Evolutionary conservation across 805 yeast genomes (phyloP).

Genomic region (Starmerella stigmatis): DNA sequence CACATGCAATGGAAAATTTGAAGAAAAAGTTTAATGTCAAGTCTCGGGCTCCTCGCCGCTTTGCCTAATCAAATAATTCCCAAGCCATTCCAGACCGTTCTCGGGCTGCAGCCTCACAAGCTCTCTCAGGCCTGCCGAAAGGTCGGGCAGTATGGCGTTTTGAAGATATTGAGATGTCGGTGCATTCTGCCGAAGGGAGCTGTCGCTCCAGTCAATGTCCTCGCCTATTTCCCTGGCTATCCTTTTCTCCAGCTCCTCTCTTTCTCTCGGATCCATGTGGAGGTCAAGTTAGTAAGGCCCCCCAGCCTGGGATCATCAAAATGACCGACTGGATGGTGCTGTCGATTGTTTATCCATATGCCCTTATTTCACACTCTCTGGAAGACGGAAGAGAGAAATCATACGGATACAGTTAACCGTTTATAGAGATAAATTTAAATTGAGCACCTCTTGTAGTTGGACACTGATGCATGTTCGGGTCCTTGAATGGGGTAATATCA

Average conservation of each 20-base stretch:
- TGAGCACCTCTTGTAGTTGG: too few species aligned
- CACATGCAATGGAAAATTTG: too few species aligned
- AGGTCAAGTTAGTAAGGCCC: not conserved
- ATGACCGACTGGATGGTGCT: too few species aligned
- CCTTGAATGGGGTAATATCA: too few species aligned
- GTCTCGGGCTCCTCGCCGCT: not conserved
- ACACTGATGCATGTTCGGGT: too few species aligned
- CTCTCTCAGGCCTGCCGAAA: conserved; percentile 10
- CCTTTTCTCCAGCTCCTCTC: conserved; percentile 3
- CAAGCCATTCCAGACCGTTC: conserved; percentile 12
- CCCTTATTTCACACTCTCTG: too few species aligned
- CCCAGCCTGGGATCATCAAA: too few species aligned
- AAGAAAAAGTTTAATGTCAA: too few species aligned
- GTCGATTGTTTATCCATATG: too few species aligned
- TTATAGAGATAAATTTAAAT: too few species aligned
- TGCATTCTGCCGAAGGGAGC: not conserved
- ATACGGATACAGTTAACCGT: too few species aligned
- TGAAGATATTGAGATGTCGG: conserved; percentile 14
- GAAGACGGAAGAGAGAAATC: not conserved
- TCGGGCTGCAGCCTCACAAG: conserved; percentile 6
- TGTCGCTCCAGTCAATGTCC: conserved; percentile 9
- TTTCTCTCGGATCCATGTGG: not conserved
- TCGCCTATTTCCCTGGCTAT: conserved; percentile 4
- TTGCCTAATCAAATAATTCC: conserved; percentile 1
- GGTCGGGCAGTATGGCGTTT: conserved; percentile 6